A percentile compares a stretch with the other conserved stretches of the same genome.
These are phyloP conservation scores for Backusella mclennaniae DNA, from an alignment of 192 early-diverging fungal species.

Conservation along the genomic window DNA sequence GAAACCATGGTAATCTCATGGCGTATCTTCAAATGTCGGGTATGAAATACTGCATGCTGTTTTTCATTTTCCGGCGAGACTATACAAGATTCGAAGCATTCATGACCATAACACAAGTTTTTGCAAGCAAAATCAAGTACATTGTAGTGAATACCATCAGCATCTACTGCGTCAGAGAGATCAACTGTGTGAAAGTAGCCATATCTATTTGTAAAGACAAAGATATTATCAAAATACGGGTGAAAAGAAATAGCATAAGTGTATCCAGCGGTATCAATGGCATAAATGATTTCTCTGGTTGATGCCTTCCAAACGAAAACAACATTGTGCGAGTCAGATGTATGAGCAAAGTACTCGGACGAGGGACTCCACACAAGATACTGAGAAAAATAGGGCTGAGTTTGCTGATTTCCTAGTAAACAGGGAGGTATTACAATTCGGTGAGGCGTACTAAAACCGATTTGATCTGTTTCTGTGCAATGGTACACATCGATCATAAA, in stretches of 20 bases:
- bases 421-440: constrained; percentile 16
- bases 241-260: constrained; percentile 44
- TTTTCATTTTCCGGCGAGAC: not conserved
- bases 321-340: constrained; percentile 39
- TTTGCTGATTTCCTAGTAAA: not conserved
- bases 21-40: constrained; percentile 21
- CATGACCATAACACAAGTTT: not conserved
- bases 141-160: constrained; percentile 11
- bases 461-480: constrained; percentile 12
- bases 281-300: constrained; percentile 36
- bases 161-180: constrained; percentile 23
- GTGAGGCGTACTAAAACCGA: constrained; percentile 9
- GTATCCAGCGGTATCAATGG: constrained; percentile 40
- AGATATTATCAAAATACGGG: constrained; percentile 36
- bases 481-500: constrained; percentile 33
- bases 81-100: not conserved
- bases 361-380: constrained; percentile 44
- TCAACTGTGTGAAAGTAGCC: constrained; percentile 51
- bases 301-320: constrained; percentile 46
- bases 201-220: constrained; percentile 48
- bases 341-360: constrained; percentile 46
- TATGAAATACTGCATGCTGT: constrained; percentile 2
- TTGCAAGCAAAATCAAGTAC: constrained; percentile 14
- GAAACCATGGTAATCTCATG: constrained; percentile 54
- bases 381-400: constrained; percentile 35